Conservation (phyloP, 2,329 filamentous ascomycete species). For the Ilyonectria mors-panacis region DNA sequence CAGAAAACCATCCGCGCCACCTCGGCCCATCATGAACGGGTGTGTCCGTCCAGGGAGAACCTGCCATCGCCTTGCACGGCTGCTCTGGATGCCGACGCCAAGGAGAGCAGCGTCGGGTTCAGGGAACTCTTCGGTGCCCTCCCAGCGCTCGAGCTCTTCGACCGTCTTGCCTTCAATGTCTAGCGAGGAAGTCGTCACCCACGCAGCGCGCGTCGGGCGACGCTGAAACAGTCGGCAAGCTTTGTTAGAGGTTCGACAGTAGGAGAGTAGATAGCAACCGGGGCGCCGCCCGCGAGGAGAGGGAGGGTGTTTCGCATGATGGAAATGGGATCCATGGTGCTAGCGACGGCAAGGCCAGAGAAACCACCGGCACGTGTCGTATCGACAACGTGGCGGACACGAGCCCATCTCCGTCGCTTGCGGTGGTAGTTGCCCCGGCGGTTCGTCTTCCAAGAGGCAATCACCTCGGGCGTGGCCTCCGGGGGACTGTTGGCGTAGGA, state of each 20-base stretch:
- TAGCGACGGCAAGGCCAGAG: constrained; percentile 86
- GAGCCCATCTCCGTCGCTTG: constrained; percentile 87
- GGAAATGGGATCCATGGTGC: constrained; percentile 83
- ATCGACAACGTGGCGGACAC: constrained; percentile 80
- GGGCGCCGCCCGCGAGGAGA: constrained; percentile 85
- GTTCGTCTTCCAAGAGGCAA: constrained; percentile 83
- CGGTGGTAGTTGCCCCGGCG: constrained; percentile 89
- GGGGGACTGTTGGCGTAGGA: constrained; percentile 79
- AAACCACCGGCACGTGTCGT: constrained; percentile 82
- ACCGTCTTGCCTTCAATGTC: constrained; percentile 61
- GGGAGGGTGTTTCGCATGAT: constrained; percentile 84
- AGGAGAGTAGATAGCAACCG: constrained; percentile 88
- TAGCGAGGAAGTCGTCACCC: constrained; percentile 68
- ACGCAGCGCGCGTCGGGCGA: constrained; percentile 83
- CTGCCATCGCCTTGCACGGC: constrained; percentile 86
- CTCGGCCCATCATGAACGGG: constrained; percentile 90
- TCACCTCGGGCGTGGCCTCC: constrained; percentile 69
- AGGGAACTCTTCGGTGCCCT: constrained; percentile 83
- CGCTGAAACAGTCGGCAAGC: constrained; percentile 87
- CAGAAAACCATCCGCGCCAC: constrained; percentile 91
- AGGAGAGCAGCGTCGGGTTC: constrained; percentile 89
- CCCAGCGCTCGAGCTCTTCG: constrained; percentile 69
- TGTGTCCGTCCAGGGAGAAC: constrained; percentile 93
- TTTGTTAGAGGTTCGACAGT: constrained; percentile 83
- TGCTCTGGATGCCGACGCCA: constrained; percentile 85